A percentile compares a stretch with the other conserved stretches of the same genome.
These are phyloP conservation scores for Acer campestre DNA, from an alignment of 345 rosid species.

Conservation along the genomic window DNA sequence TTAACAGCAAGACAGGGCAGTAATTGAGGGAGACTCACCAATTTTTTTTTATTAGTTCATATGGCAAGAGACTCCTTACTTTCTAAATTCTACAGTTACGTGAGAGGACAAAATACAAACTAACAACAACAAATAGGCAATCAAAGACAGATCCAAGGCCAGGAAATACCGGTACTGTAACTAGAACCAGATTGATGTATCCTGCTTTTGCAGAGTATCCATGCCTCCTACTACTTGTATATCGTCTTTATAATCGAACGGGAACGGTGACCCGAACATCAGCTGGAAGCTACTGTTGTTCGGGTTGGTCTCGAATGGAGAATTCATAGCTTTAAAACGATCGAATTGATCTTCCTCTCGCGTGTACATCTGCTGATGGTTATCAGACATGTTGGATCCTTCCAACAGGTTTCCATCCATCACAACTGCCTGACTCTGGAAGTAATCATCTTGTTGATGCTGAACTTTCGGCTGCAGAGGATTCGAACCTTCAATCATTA, in stretches of 20 bases:
- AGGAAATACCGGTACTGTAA: too few species aligned
- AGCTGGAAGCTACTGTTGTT: constrained; percentile 44
- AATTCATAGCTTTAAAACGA: constrained; percentile 41
- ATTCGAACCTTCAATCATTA: constrained; percentile 42
- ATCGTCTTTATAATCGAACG: constrained; percentile 77
- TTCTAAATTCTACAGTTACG: constrained; percentile 28
- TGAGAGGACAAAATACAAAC: constrained; percentile 13
- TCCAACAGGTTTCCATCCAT: constrained; percentile 61
- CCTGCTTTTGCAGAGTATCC: constrained; percentile 67
- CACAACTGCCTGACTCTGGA: constrained; percentile 45
- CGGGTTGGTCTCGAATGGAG: constrained; percentile 48
- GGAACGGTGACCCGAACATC: constrained; percentile 69
- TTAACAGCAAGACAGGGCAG: constrained; percentile 6
- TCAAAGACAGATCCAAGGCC: too few species aligned
- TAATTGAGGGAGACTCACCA: not conserved
- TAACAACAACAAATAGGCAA: constrained; percentile 1
- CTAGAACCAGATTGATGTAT: constrained; percentile 71
- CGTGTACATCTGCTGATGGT: constrained; percentile 49
- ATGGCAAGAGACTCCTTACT: constrained; percentile 1
- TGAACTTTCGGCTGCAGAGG: constrained; percentile 49
- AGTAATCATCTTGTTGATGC: constrained; percentile 58
- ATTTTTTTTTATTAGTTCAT: constrained; percentile 20
- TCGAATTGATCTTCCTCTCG: constrained; percentile 56
- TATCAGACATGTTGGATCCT: constrained; percentile 49
- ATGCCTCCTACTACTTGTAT: constrained; percentile 46